Evolutionary conservation across 1,139 yeast species (phyloP).

Genomic region (Lodderomyces orthopsilosis): DNA sequence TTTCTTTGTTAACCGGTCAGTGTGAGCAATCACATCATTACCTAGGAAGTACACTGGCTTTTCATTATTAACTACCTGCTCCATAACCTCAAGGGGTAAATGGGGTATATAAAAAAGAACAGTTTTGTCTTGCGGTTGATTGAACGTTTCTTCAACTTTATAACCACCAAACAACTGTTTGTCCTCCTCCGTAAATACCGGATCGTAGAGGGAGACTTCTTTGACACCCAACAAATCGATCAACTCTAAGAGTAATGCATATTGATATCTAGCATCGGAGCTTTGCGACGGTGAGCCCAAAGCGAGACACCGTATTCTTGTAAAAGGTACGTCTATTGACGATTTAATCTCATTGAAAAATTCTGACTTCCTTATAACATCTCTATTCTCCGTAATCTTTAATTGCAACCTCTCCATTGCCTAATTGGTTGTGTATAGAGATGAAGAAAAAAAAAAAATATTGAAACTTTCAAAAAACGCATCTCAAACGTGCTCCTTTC

Average conservation of each 20-base stretch:
- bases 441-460: slow-evolving; percentile 4
- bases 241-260: slow-evolving; percentile 52
- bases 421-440: not conserved
- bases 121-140: slow-evolving; percentile 9
- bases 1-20: slow-evolving; percentile 46
- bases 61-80: slow-evolving; percentile 31
- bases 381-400: slow-evolving; percentile 6
- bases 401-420: slow-evolving; percentile 2
- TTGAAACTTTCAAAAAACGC: not conserved
- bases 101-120: slow-evolving; percentile 66
- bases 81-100: slow-evolving; percentile 63
- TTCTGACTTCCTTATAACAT: slow-evolving; percentile 19
- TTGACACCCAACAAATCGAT: slow-evolving; percentile 20
- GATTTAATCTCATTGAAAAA: slow-evolving; percentile 22
- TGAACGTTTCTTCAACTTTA: slow-evolving; percentile 22
- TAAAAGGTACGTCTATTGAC: slow-evolving; percentile 11
- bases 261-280: slow-evolving; percentile 59
- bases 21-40: slow-evolving; percentile 50
- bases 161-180: slow-evolving; percentile 21
- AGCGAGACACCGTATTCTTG: slow-evolving; percentile 62
- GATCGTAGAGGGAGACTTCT: slow-evolving; percentile 59
- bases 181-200: slow-evolving; percentile 54
- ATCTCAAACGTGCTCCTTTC: not conserved
- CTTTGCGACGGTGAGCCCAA: slow-evolving; percentile 64
- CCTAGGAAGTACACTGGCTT: slow-evolving; percentile 42